Evolutionary conservation across 164 flowering plant genomes (phyloP).

Genomic region (Macadamia tetraphylla): DNA sequence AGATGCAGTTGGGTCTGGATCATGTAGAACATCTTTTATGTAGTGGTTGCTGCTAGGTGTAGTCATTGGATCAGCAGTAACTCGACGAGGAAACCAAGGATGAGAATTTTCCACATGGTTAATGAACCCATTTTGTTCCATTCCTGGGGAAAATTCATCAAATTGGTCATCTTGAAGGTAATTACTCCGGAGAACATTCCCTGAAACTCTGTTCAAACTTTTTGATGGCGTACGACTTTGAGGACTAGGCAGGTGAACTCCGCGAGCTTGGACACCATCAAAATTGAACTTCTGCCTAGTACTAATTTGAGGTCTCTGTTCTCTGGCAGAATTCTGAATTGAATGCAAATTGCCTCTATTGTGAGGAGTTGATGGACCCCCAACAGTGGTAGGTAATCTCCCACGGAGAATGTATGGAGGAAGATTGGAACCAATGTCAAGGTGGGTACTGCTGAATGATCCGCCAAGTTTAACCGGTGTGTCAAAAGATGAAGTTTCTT

Average conservation of each 20-base stretch:
- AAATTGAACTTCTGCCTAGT: slow-evolving; percentile 24
- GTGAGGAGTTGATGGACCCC: slow-evolving; percentile 12
- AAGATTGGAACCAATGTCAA: slow-evolving; percentile 17
- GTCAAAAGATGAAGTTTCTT: slow-evolving; percentile 26
- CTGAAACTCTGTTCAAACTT: slow-evolving; percentile 26
- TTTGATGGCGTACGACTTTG: slow-evolving; percentile 26
- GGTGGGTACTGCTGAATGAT: slow-evolving; percentile 12
- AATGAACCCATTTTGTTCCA: slow-evolving; percentile 26
- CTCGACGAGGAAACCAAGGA: slow-evolving; percentile 22
- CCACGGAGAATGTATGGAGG: slow-evolving; percentile 31
- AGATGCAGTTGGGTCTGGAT: slow-evolving; percentile 16
- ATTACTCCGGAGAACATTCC: slow-evolving; percentile 19
- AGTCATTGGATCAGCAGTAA: slow-evolving; percentile 18
- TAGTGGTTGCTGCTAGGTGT: slow-evolving; percentile 24
- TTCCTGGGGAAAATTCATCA: slow-evolving; percentile 22
- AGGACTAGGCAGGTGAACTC: slow-evolving; percentile 24
- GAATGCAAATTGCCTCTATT: slow-evolving; percentile 5
- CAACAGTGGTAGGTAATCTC: slow-evolving; percentile 20
- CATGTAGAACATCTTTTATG: slow-evolving; percentile 19
- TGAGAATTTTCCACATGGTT: slow-evolving; percentile 20
- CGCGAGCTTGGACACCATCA: slow-evolving; percentile 25
- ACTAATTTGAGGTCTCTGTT: slow-evolving; percentile 19
- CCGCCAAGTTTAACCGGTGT: slow-evolving; percentile 27
- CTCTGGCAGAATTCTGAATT: slow-evolving; percentile 21
- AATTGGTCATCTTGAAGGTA: slow-evolving; percentile 14